Evolutionary conservation across 2,329 filamentous ascomycete species (phyloP).

Genomic region (Aspergillaceae sp.): DNA sequence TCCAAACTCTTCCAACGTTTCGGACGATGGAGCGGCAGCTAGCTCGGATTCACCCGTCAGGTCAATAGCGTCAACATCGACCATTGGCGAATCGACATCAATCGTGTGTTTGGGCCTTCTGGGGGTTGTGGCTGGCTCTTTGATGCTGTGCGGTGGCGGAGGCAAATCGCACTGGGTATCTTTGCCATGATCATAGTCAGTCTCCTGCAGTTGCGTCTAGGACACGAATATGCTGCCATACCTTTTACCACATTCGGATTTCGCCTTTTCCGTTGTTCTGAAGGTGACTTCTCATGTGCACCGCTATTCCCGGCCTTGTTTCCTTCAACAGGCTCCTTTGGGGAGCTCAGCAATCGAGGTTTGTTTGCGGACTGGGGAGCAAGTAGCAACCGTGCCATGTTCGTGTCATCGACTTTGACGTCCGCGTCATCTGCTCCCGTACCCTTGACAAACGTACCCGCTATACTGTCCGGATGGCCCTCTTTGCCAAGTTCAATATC

Average conservation of each 20-base stretch:
- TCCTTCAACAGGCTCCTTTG: constrained; percentile 13
- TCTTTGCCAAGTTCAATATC: constrained; percentile 1
- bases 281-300: constrained; percentile 6
- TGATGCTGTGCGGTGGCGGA: constrained; percentile 11
- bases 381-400: constrained; percentile 40
- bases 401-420: constrained; percentile 17
- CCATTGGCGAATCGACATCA: constrained; percentile 10
- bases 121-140: constrained; percentile 13
- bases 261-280: constrained; percentile 2
- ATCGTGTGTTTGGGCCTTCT: constrained; percentile 10
- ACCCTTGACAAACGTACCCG: constrained; percentile 11
- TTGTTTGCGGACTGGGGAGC: constrained; percentile 33
- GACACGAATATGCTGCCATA: constrained; percentile 6
- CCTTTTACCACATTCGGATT: constrained; percentile 15
- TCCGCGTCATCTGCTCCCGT: constrained; percentile 18
- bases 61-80: constrained; percentile 39
- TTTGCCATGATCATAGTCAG: constrained; percentile 5
- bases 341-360: constrained; percentile 31
- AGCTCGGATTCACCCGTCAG: constrained; percentile 32
- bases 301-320: constrained; percentile 14
- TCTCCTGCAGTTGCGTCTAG: background rate
- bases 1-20: constrained; percentile 32
- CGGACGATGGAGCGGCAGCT: constrained; percentile 28
- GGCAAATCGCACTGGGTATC: constrained; percentile 11
- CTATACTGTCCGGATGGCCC: background rate